Conservation (phyloP, 208 protist genomes). For the Trypanosoma cruzi region DNA sequence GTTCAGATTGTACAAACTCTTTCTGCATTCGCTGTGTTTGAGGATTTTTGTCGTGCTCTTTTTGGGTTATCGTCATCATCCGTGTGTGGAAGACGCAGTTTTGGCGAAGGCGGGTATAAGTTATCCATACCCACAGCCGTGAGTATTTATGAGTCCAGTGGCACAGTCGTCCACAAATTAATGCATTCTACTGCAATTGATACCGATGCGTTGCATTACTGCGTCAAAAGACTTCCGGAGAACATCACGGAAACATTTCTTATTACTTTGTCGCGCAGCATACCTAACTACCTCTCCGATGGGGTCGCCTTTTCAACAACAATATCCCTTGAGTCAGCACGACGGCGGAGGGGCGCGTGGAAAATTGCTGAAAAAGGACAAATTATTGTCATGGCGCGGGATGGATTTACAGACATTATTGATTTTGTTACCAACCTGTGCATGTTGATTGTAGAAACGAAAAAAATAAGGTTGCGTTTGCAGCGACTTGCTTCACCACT, state of each 20-base stretch:
- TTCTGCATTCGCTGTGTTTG: constrained; percentile 63
- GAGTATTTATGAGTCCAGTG: constrained; percentile 52
- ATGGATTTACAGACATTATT: constrained; percentile 85
- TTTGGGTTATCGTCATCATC: constrained; percentile 65
- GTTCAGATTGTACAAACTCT: constrained; percentile 70
- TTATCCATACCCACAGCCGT: constrained; percentile 55
- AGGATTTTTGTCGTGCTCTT: constrained; percentile 71
- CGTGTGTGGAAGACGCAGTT: constrained; percentile 14
- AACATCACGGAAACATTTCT: constrained; percentile 75
- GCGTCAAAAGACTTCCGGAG: constrained; percentile 53
- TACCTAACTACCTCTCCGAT: constrained; percentile 61
- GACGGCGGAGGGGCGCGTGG: constrained; percentile 70
- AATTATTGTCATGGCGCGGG: constrained; percentile 82
- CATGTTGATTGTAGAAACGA: constrained; percentile 75
- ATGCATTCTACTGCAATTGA: constrained; percentile 67
- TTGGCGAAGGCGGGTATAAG: constrained; percentile 41
- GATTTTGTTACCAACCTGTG: constrained; percentile 87
- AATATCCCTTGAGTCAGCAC: constrained; percentile 50
- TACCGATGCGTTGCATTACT: constrained; percentile 65
- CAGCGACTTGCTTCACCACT: constrained; percentile 73
- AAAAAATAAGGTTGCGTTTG: constrained; percentile 69
- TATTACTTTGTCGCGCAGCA: constrained; percentile 50
- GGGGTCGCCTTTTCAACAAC: constrained; percentile 31
- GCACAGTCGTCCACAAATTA: constrained; percentile 53
- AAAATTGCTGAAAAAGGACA: constrained; percentile 60